Conservation (phyloP, 208 protist genomes). For the Herpetomonas tarakana region DNA sequence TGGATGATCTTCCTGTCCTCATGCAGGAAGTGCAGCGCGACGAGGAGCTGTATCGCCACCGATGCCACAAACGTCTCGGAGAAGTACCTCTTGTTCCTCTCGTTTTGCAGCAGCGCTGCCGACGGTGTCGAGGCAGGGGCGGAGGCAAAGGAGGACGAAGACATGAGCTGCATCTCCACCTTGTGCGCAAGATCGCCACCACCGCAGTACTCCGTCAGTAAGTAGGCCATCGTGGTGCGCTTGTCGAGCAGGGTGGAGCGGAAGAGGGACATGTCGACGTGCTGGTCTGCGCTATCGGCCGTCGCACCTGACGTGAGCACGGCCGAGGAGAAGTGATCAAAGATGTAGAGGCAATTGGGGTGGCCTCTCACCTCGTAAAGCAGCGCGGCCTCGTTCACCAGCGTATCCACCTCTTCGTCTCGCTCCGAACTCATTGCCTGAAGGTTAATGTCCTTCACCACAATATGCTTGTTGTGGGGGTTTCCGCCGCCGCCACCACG, state of each 20-base stretch:
- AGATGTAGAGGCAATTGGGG: constrained; percentile 61
- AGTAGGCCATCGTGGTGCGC: constrained; percentile 54
- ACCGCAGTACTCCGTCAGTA: constrained; percentile 81
- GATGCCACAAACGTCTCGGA: constrained; percentile 52
- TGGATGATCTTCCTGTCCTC: constrained; percentile 64
- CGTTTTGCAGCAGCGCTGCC: not conserved
- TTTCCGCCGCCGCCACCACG: not conserved
- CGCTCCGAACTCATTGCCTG: constrained; percentile 61
- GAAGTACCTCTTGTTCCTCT: constrained; percentile 7
- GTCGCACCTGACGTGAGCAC: constrained; percentile 2
- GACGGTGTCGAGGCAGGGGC: not conserved
- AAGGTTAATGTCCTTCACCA: constrained; percentile 82
- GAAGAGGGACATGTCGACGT: constrained; percentile 8
- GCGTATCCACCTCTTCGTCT: constrained; percentile 46
- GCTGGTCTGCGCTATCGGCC: too few relatives aligned
- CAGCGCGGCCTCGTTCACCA: constrained; percentile 56
- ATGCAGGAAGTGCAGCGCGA: constrained; percentile 72
- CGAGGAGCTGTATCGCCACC: constrained; percentile 62
- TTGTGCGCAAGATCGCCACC: constrained; percentile 58
- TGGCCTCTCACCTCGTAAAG: constrained; percentile 42
- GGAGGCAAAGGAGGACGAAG: not conserved
- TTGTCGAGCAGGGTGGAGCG: constrained; percentile 13
- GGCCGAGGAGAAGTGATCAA: constrained; percentile 46
- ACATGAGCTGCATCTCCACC: constrained; percentile 23
- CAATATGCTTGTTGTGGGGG: constrained; percentile 21